These are phyloP conservation scores for Tetrapisispora taiwanensis DNA, from an alignment of 805 yeast species.

Conservation along the genomic window DNA sequence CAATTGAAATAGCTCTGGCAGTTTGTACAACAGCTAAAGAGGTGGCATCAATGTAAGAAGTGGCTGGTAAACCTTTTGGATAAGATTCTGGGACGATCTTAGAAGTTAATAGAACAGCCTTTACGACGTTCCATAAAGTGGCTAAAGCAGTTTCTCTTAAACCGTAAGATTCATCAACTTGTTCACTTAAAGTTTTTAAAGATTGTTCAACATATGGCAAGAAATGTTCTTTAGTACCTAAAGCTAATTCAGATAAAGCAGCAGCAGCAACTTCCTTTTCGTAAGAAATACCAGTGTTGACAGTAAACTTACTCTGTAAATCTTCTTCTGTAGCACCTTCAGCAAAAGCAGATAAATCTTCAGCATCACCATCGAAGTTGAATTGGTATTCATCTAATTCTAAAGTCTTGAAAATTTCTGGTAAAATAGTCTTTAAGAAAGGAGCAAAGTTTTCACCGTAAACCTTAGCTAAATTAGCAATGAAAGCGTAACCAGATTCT, in stretches of 20 bases:
- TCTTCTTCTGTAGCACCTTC: conserved; percentile 52
- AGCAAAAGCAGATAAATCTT: conserved; percentile 32
- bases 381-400: conserved; percentile 78
- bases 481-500: conserved; percentile 90
- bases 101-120: conserved; percentile 49
- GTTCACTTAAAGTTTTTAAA: conserved; percentile 52
- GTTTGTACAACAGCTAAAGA: conserved; percentile 50
- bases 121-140: conserved; percentile 74
- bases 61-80: conserved; percentile 56
- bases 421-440: conserved; percentile 72
- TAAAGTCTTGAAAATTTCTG: conserved; percentile 73
- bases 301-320: conserved; percentile 61
- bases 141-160: conserved; percentile 79
- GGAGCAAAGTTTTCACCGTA: conserved; percentile 85
- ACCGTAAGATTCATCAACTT: conserved; percentile 79
- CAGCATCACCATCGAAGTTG: conserved; percentile 46
- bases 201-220: conserved; percentile 67
- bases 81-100: conserved; percentile 39
- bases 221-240: conserved; percentile 76
- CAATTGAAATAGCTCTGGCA: conserved; percentile 58
- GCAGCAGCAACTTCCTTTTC: conserved; percentile 95
- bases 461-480: conserved; percentile 89
- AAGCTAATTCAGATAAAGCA: conserved; percentile 78
- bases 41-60: conserved; percentile 48
- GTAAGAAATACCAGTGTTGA: conserved; percentile 88